Evolutionary conservation across 192 early-diverging fungal genomes (phyloP).

Genomic region (Nowakowskiella sp.): DNA sequence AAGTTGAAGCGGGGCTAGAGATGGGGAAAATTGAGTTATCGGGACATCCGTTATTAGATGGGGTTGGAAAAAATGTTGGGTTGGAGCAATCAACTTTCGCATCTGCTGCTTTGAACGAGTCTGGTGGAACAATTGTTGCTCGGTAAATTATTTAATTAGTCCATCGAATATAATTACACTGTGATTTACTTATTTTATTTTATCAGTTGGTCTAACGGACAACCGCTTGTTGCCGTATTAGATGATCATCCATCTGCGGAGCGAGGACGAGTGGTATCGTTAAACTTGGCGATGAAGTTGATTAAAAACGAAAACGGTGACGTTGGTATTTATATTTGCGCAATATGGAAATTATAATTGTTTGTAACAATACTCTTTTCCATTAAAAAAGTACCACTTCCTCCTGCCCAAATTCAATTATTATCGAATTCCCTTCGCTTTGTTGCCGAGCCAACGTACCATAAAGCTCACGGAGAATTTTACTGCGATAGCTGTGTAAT

Average conservation of each 20-base stretch:
- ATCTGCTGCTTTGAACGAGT: conserved; percentile 1
- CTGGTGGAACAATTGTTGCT: not conserved
- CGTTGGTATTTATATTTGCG: not conserved
- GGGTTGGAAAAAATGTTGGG: not conserved
- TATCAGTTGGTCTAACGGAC: not conserved
- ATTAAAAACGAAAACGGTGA: not conserved
- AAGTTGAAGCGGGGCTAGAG: not conserved
- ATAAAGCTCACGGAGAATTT: not conserved
- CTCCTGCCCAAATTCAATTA: not conserved
- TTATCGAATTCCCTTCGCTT: conserved; percentile 6
- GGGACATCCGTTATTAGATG: not conserved
- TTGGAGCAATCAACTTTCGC: not conserved
- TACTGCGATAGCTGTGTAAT: conserved; percentile 4
- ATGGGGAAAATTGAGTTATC: conserved; percentile 1
- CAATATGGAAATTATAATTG: not conserved
- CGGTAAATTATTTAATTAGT: not conserved
- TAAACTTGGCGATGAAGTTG: not conserved
- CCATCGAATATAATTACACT: not conserved
- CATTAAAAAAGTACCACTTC: no score
- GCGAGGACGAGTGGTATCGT: not conserved
- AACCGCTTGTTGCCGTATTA: not conserved
- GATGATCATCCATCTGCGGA: not conserved
- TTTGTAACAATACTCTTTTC: not conserved
- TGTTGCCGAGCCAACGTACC: conserved; percentile 14
- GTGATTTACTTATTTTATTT: not conserved